These are phyloP conservation scores for Geotrichum candidum DNA, from an alignment of 1,139 yeast genomes.

Conservation along the genomic window DNA sequence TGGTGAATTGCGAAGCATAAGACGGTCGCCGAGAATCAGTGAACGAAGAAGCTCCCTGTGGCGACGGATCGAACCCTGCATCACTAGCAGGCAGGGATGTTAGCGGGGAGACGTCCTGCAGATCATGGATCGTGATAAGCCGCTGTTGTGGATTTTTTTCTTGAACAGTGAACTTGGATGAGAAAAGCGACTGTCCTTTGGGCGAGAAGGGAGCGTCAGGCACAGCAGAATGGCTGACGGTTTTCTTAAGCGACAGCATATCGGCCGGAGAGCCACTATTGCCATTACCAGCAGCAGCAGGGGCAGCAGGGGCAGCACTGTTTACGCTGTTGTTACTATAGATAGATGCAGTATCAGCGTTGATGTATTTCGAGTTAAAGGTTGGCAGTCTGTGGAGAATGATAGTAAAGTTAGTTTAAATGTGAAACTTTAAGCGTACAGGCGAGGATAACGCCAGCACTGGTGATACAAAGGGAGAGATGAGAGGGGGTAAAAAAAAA, in stretches of 20 bases:
- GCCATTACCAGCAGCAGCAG: not conserved
- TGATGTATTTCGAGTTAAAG: slow-evolving; percentile 11
- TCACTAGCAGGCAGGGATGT: slow-evolving; percentile 7
- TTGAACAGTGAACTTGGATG: not conserved
- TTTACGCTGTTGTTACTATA: slow-evolving; percentile 3
- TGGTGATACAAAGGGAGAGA: not conserved
- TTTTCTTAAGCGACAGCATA: not conserved
- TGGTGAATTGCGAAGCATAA: slow-evolving; percentile 23
- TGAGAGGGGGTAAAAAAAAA: not conserved
- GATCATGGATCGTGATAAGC: slow-evolving; percentile 12
- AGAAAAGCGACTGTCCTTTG: not conserved
- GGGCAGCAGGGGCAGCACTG: not conserved
- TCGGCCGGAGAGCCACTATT: not conserved
- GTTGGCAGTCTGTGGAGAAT: slow-evolving; percentile 6
- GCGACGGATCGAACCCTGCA: not conserved
- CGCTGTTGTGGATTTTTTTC: slow-evolving; percentile 2
- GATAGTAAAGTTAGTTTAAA: not conserved
- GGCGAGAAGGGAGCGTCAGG: not conserved
- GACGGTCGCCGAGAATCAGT: slow-evolving; percentile 23
- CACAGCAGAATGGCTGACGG: not conserved
- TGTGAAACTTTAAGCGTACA: not conserved
- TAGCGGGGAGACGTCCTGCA: slow-evolving; percentile 14
- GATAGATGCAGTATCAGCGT: slow-evolving; percentile 11
- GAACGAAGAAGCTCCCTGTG: not conserved
- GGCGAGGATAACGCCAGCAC: not conserved